Percentiles rank a stretch among this genome's conserved stretches.
Conservation (phyloP, 306 rosid species). For the Styphnolobium japonicum region DNA sequence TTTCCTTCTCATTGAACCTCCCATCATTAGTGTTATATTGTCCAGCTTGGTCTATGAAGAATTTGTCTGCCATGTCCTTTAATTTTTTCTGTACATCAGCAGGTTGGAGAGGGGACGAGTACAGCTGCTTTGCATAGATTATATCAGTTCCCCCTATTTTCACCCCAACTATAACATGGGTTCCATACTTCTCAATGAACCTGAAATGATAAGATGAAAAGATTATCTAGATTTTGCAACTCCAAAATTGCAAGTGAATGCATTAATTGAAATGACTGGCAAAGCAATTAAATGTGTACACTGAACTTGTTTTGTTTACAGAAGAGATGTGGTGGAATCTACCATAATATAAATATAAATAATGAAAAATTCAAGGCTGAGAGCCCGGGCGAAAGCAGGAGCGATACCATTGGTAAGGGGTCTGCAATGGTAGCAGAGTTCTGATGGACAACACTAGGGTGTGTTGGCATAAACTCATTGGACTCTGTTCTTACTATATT, state of each 20-base stretch:
- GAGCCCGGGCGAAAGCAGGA: not conserved
- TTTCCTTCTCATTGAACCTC: constrained; percentile 36
- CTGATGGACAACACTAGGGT: not conserved
- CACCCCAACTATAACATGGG: constrained; percentile 74
- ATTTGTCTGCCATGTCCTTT: constrained; percentile 69
- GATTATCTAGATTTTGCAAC: not conserved
- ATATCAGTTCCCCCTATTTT: constrained; percentile 80
- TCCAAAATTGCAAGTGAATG: not conserved
- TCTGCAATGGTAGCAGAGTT: not conserved
- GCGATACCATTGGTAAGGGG: not conserved
- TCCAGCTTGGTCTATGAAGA: constrained; percentile 42
- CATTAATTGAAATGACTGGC: not conserved
- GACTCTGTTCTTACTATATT: not conserved
- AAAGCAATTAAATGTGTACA: not conserved
- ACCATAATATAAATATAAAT: not conserved
- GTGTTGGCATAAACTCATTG: not conserved
- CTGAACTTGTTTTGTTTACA: not conserved
- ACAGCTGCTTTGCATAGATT: constrained; percentile 64
- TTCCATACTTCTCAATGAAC: constrained; percentile 74
- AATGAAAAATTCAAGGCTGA: not conserved
- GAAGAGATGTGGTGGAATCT: not conserved
- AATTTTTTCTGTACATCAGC: constrained; percentile 62
- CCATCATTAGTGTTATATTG: constrained; percentile 3
- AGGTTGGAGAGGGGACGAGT: constrained; percentile 71
- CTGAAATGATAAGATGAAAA: constrained; percentile 35